phyloP scores from a whole-genome alignment of 1,284 basidiomycete species.

The Papiliotrema laurentii region DNA sequence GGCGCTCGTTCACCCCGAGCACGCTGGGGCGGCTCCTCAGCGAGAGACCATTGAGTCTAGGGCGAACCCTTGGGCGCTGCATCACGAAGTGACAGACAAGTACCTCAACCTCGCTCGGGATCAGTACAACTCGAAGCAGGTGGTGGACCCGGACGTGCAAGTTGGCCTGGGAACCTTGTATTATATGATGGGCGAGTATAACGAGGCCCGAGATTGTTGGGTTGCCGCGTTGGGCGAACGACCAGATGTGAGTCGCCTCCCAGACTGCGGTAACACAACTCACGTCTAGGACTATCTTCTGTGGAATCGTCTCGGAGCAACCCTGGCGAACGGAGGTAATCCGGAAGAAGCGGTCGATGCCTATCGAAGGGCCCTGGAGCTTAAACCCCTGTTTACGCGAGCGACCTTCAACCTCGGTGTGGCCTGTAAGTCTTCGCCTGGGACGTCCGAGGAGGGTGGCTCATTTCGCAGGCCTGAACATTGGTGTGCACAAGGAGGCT shows the following conservation, averaged over 20 bases:
- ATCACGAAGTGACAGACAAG: conserved; percentile 72
- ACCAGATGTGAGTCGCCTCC: conserved; percentile 60
- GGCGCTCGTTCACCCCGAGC: conserved; percentile 66
- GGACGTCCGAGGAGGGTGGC: neutral
- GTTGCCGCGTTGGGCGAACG: conserved; percentile 71
- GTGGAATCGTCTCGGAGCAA: conserved; percentile 96
- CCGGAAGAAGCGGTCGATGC: conserved; percentile 94
- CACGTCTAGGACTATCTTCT: conserved; percentile 74
- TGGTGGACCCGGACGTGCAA: conserved; percentile 87
- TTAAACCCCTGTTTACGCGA: conserved; percentile 92
- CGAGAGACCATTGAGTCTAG: conserved; percentile 26
- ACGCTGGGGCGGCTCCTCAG: conserved; percentile 45
- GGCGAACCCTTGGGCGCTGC: conserved; percentile 76
- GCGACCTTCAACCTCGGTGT: conserved; percentile 98
- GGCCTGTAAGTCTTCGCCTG: conserved; percentile 61
- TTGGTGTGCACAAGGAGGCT: conserved; percentile 91
- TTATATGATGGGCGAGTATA: conserved; percentile 60
- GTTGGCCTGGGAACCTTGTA: conserved; percentile 89
- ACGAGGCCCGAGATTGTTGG: conserved; percentile 73
- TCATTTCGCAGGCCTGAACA: conserved; percentile 70
- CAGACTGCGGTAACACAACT: neutral
- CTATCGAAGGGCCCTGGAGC: conserved; percentile 86
- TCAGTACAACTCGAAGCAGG: conserved; percentile 62
- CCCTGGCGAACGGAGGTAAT: conserved; percentile 88
- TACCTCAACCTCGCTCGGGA: conserved; percentile 80